A percentile compares a stretch with the other conserved stretches of the same genome.
phyloP scores from a whole-genome alignment of 1,284 basidiomycete genomes.

The Ustilago shanxiensis region DNA sequence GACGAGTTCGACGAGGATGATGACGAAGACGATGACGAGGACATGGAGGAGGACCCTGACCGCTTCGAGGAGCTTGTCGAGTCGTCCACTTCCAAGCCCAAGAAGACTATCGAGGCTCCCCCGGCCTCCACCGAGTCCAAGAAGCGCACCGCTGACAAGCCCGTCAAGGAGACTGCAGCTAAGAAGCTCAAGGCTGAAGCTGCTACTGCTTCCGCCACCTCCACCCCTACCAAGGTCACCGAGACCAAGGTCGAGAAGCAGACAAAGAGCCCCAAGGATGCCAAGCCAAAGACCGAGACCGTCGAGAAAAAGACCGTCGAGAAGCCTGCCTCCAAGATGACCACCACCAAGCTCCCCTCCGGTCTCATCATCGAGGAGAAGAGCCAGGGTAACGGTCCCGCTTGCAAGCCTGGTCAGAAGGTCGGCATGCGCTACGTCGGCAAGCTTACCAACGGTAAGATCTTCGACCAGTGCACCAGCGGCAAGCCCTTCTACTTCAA shows the following conservation, averaged over 20 bases:
- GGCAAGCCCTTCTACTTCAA: constrained; percentile 90
- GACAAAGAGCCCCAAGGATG: constrained; percentile 53
- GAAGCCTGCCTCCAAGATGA: constrained; percentile 42
- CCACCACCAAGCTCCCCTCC: constrained; percentile 75
- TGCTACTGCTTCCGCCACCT: constrained; percentile 63
- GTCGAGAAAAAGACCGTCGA: constrained; percentile 56
- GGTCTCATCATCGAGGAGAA: constrained; percentile 84
- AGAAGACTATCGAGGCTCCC: constrained; percentile 44
- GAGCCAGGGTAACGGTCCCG: constrained; percentile 83
- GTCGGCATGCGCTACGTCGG: constrained; percentile 91
- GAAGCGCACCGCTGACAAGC: constrained; percentile 76
- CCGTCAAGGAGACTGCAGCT: constrained; percentile 68
- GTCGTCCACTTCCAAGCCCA: constrained; percentile 33
- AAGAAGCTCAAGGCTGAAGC: constrained; percentile 78
- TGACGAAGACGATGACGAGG: constrained; percentile 56
- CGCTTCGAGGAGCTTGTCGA: constrained; percentile 53
- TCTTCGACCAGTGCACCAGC: constrained; percentile 89
- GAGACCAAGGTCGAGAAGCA: constrained; percentile 69
- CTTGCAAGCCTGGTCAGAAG: constrained; percentile 86
- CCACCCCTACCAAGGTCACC: constrained; percentile 70
- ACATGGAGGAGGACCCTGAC: constrained; percentile 56
- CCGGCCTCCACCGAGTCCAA: constrained; percentile 70
- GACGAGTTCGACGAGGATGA: constrained; percentile 57
- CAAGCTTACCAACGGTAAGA: constrained; percentile 84
- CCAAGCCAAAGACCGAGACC: constrained; percentile 47